Conservation (phyloP, 352 stramenopile genomes). For the Pythium apleroticum region DNA sequence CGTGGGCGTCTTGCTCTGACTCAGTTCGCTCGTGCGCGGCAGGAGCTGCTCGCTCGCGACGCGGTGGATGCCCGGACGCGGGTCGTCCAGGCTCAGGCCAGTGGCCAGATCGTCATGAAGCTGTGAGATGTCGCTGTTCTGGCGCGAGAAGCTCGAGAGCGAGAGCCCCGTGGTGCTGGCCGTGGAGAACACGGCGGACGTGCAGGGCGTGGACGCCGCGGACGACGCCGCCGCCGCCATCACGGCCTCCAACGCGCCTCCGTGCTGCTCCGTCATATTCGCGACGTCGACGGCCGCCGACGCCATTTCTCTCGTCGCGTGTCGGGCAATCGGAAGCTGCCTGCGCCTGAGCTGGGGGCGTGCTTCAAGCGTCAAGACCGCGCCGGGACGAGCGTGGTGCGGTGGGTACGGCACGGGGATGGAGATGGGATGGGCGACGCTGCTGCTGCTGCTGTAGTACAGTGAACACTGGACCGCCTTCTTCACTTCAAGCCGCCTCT, state of each 20-base stretch:
- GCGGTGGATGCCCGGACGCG: constrained; percentile 10
- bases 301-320: not conserved
- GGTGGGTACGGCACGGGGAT: not conserved
- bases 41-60: constrained; percentile 25
- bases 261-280: not conserved
- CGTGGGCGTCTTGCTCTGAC: constrained; percentile 6
- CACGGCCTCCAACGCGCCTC: not conserved
- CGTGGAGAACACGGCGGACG: constrained; percentile 19
- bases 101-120: not conserved
- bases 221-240: not conserved
- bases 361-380: not conserved
- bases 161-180: constrained; percentile 12
- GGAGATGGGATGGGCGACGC: constrained; percentile 2
- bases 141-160: constrained; percentile 1
- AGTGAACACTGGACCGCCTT: not conserved
- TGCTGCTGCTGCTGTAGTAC: not conserved
- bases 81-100: not conserved
- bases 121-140: constrained; percentile 1
- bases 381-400: not conserved
- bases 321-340: constrained; percentile 2
- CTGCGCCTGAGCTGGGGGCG: not conserved
- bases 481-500: not conserved
- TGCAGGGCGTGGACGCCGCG: constrained; percentile 11
- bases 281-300: not conserved
- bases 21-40: constrained; percentile 16